Percentiles rank a stretch among this genome's conserved stretches.
Evolutionary conservation across 2,329 filamentous ascomycete genomes (phyloP).

Genomic region (Pyrenochaeta sp.): DNA sequence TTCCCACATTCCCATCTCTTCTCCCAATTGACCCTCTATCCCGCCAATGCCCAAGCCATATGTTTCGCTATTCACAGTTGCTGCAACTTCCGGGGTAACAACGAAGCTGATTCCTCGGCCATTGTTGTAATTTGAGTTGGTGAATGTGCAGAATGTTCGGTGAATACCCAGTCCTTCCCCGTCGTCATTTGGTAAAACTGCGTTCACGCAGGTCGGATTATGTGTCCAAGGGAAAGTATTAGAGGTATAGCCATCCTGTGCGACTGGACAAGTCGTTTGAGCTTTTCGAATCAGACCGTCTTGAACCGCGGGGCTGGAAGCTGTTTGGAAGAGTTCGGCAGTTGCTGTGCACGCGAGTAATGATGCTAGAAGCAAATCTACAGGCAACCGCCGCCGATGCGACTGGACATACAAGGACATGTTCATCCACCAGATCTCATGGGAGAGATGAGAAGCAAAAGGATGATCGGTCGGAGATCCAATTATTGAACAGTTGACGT

Average conservation of each 20-base stretch:
- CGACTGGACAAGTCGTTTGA: slow-evolving; percentile 25
- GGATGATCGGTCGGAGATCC: background rate
- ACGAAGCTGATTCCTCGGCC: slow-evolving; percentile 41
- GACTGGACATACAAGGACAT: slow-evolving; percentile 4
- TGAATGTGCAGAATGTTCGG: slow-evolving; percentile 36
- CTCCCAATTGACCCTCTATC: slow-evolving; percentile 9
- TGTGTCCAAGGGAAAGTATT: slow-evolving; percentile 40
- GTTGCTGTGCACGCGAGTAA: slow-evolving; percentile 1
- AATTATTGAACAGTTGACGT: slow-evolving; percentile 4
- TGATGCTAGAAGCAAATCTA: slow-evolving; percentile 12
- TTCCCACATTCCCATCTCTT: slow-evolving; percentile 28
- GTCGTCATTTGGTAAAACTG: slow-evolving; percentile 14
- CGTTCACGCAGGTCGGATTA: slow-evolving; percentile 32
- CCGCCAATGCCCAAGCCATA: slow-evolving; percentile 22
- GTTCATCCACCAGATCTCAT: slow-evolving; percentile 1
- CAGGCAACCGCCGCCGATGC: slow-evolving; percentile 1
- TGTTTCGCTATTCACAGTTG: slow-evolving; percentile 22
- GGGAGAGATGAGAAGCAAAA: background rate
- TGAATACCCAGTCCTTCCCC: slow-evolving; percentile 8
- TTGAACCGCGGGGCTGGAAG: slow-evolving; percentile 25
- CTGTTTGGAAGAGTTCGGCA: slow-evolving; percentile 25
- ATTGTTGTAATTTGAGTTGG: slow-evolving; percentile 30
- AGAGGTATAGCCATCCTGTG: slow-evolving; percentile 30
- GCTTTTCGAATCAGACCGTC: slow-evolving; percentile 25
- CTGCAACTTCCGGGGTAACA: slow-evolving; percentile 33